Evolutionary conservation across 805 yeast genomes (phyloP), one percentile per base, ranked within the genome.

Genomic region (Yarrowia sp.): DNA sequence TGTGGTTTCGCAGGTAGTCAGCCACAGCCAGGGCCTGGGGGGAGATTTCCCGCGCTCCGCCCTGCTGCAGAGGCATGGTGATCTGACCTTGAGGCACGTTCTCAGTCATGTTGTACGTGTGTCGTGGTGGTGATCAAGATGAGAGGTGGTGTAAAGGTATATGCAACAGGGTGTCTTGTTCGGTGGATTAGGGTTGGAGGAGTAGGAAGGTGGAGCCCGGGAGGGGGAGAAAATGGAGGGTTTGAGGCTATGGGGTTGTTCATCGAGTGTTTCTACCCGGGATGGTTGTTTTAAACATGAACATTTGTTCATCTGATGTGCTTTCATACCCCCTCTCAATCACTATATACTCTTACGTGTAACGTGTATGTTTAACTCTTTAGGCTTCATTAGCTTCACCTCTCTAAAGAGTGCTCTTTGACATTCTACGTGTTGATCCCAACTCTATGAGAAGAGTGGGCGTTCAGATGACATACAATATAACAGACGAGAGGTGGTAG

Each of bases 1-100:
- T 76, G 77, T 90, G 84, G 73, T 86, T 85, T 70, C 94, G 87
- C 71, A 93, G 81, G 71, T 82, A 89, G 67, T 84, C 83, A 48
- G 97, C 97, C 55, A 94, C 79, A 16, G 89, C 89, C 59, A 88
- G 72, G 0, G 93, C 88, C 35, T 83, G 80, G 0, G 91, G 91
- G 69, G 81, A 82, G 65, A 73, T 75, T 56, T 63, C 67, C 22
- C 67, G 67, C 38, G 55, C 56, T 4, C 56, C 67, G 15, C 67
- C 67, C 52, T 59, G 65, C 65, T 59, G 65, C 5, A 63, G 46
- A 7, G 55, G 55, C 67, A 63, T 63, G 45, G 67, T 63, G 67
- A 63, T 49, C 38, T 63, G 67, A 32, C 67, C 67, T 49, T 63
- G 55, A 22, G 55, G 55, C 56, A 36, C 67, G 56, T 63, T 49